Evolutionary conservation across 495 filamentous ascomycete genomes (phyloP).

Genomic region (Podospora pseudopauciseta): DNA sequence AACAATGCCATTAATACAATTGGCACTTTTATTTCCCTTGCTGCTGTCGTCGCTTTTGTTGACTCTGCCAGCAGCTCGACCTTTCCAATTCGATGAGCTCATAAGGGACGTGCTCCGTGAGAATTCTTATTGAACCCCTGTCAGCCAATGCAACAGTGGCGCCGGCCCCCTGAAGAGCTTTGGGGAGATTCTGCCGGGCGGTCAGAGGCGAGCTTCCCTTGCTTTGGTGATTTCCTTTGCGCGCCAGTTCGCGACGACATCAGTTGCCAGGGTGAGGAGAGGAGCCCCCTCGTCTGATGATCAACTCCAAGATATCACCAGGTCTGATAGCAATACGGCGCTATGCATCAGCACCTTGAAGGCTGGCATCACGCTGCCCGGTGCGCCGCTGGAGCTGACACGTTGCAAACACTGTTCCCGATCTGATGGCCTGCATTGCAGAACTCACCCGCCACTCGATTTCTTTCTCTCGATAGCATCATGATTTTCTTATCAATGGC

Average conservation of each 20-base stretch:
- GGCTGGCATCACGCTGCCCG: background rate
- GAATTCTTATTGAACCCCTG: slow-evolving; percentile 11
- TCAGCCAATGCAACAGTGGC: slow-evolving; percentile 3
- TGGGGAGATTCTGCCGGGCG: slow-evolving; percentile 21
- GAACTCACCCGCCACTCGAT: background rate
- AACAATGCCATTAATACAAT: background rate
- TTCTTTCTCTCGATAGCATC: background rate
- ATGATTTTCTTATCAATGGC: background rate
- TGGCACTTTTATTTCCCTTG: background rate
- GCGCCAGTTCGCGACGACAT: background rate
- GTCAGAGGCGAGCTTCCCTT: slow-evolving; percentile 4
- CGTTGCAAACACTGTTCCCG: background rate
- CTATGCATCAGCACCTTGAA: background rate
- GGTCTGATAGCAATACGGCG: background rate
- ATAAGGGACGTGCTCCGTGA: slow-evolving; percentile 9
- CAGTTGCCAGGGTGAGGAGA: background rate
- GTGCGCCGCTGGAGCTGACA: background rate
- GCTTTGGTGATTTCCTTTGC: background rate
- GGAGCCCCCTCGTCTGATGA: background rate
- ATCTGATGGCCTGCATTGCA: background rate
- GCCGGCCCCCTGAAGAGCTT: background rate
- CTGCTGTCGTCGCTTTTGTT: background rate
- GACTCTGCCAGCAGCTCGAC: background rate
- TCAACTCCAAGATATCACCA: too few relatives aligned
- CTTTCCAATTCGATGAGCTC: slow-evolving; percentile 12